Base-by-base conservation (phyloP, 2,329 filamentous ascomycete genomes). In the Colletotrichum sp. region DNA sequence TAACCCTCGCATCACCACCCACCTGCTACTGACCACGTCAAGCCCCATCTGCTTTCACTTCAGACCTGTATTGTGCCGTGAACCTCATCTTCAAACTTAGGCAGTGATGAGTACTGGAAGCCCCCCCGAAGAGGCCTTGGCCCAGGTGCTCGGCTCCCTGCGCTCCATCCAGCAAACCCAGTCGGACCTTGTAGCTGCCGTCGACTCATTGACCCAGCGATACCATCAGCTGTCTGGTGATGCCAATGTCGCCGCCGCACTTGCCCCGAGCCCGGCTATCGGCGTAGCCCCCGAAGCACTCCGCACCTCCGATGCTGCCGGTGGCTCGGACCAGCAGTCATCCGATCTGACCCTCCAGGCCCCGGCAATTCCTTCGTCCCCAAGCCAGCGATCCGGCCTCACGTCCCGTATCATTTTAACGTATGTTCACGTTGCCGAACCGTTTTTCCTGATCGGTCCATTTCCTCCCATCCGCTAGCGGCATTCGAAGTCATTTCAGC, bases 401-500 rank as follows among this genome's bases (percentile, higher is more conserved):
- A 88, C 89, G 12, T 90, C 89, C 68, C 88, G 90, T 24, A 91
- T 91, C 75, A 86, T 91, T 77, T 85, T 91, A 76, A 91, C 90
- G 89, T 90, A 81, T 80, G 82, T 78, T 18, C 16, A 24, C n/a
- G 15, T 21, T 28, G 30, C 21, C 21, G 44, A 21, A 52, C n/a
- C n/a, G 6, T 52, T 49, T 9, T 21, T 12, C 44, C n/a, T 52
- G 44, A 52, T 52, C n/a, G 12, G 44, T 12, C n/a, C n/a, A 55
- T 49, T 65, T 49, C 44, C 30, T 28, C 32, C 16, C 24, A 39
- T 8, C 24, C 32, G 26, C 15, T 21, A 15, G 21, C 24, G 13
- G 34, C 62, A 63, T 34, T 34, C 21, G 13, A 24, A 34, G 13
- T 44, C 34, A 24, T 44, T 10, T n/a, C 32, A 44, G 75, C 69